A percentile compares a stretch with the other conserved stretches of the same genome.
Conservation (phyloP, 2,329 filamentous ascomycete genomes). For the Metarhizium guizhouense region DNA sequence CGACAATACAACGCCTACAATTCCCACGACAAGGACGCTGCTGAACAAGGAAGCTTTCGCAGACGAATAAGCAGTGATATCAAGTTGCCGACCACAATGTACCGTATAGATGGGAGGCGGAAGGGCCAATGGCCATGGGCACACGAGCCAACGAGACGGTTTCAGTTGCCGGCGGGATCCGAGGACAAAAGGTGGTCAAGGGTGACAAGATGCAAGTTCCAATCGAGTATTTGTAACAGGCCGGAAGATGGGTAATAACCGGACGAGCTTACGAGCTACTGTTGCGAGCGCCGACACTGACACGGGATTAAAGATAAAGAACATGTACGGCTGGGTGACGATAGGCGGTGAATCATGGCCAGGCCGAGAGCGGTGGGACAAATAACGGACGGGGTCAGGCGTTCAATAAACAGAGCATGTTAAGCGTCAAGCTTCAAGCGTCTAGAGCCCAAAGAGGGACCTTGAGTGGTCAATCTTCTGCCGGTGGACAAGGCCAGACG, state of each 20-base stretch:
- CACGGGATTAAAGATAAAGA: not conserved
- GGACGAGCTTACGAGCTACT: not conserved
- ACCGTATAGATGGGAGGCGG: too few relatives aligned
- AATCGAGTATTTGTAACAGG: not conserved
- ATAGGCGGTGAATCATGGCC: slow-evolving; percentile 2
- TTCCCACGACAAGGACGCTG: not conserved
- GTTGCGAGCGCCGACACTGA: not conserved
- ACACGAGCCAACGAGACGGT: not conserved
- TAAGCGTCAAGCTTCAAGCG: too few relatives aligned
- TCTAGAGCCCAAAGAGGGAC: not conserved
- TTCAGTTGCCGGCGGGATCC: not conserved
- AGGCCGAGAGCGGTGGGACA: not conserved
- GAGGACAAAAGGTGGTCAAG: too few relatives aligned
- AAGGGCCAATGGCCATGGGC: not conserved
- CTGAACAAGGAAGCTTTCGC: not conserved
- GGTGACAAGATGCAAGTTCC: not conserved
- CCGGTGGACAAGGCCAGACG: too few relatives aligned
- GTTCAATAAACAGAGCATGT: too few relatives aligned
- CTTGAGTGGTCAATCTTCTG: not conserved
- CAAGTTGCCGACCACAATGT: not conserved
- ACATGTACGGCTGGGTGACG: not conserved
- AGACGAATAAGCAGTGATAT: not conserved
- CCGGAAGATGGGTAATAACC: not conserved
- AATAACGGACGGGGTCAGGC: not conserved
- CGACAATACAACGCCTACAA: not conserved